A percentile compares a stretch with the other conserved stretches of the same genome.
Conservation (phyloP, 192 early-diverging fungal genomes). For the Coemansia sp. region DNA sequence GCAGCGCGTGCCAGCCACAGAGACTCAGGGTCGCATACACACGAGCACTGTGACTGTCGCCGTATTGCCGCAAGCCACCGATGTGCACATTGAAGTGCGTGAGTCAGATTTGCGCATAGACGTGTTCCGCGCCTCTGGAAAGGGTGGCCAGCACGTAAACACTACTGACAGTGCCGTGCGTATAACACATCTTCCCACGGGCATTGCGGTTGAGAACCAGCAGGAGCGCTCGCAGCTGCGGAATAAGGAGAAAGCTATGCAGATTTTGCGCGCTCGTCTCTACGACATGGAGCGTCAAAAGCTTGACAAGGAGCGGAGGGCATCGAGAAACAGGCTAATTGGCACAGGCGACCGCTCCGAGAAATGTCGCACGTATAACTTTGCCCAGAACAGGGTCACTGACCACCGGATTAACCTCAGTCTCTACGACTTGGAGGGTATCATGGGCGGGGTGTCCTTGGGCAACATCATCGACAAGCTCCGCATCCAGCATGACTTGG, state of each 20-base stretch:
- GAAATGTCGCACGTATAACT: conserved; percentile 86
- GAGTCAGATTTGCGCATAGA: conserved; percentile 74
- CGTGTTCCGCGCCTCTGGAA: conserved; percentile 74
- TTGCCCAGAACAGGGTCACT: conserved; percentile 77
- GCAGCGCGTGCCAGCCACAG: conserved; percentile 79
- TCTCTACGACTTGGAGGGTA: conserved; percentile 66
- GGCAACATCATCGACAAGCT: conserved; percentile 54
- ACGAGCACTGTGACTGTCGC: conserved; percentile 81
- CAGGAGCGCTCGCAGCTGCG: conserved; percentile 92
- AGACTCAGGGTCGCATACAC: conserved; percentile 75
- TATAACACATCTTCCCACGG: conserved; percentile 92
- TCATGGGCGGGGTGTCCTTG: conserved; percentile 61
- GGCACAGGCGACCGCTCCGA: conserved; percentile 77
- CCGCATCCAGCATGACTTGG: conserved; percentile 55
- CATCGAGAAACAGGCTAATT: conserved; percentile 65
- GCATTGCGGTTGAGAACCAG: conserved; percentile 85
- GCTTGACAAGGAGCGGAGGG: conserved; percentile 60
- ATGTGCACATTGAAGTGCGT: conserved; percentile 70
- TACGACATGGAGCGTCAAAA: conserved; percentile 71
- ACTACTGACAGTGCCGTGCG: conserved; percentile 95
- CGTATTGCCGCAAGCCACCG: conserved; percentile 73
- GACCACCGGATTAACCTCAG: conserved; percentile 82
- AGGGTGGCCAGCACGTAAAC: conserved; percentile 96
- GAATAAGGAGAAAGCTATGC: conserved; percentile 89
- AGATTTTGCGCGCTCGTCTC: conserved; percentile 78